A percentile compares a stretch with the other conserved stretches of the same genome.
Evolutionary conservation across 2,329 filamentous ascomycete species (phyloP).

Genomic region (Phoma sp.): DNA sequence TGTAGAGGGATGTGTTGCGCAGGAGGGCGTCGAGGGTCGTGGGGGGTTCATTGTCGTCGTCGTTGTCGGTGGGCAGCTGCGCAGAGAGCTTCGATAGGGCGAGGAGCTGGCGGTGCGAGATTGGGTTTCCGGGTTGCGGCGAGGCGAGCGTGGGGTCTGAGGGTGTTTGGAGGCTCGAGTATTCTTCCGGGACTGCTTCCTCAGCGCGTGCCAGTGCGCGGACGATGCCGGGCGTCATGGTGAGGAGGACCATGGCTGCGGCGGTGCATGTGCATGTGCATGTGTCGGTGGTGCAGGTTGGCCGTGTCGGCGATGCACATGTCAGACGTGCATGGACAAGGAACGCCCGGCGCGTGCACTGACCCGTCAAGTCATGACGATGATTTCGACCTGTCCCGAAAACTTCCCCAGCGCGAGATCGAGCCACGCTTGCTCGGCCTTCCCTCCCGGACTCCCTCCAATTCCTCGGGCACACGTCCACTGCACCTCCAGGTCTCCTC

Average conservation of each 20-base stretch:
- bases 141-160: constrained; percentile 59
- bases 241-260: constrained; percentile 73
- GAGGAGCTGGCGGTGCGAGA: constrained; percentile 74
- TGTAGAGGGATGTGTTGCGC: constrained; percentile 73
- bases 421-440: constrained; percentile 16
- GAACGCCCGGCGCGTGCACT: neutral
- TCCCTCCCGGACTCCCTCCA: constrained; percentile 6
- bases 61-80: constrained; percentile 20
- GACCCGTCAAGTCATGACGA: constrained; percentile 30
- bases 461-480: constrained; percentile 27
- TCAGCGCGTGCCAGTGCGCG: constrained; percentile 60
- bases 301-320: constrained; percentile 56
- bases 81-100: constrained; percentile 64
- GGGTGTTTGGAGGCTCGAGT: constrained; percentile 32
- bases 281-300: neutral
- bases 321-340: constrained; percentile 4
- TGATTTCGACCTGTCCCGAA: constrained; percentile 8
- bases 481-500: constrained; percentile 24
- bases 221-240: constrained; percentile 74
- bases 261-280: neutral
- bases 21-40: constrained; percentile 72
- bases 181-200: constrained; percentile 24
- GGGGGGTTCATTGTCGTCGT: neutral
- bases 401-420: constrained; percentile 25
- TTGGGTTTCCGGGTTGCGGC: constrained; percentile 67